Conservation (phyloP, 768 basidiomycete genomes). For the Mrakia hoshinonis region DNA sequence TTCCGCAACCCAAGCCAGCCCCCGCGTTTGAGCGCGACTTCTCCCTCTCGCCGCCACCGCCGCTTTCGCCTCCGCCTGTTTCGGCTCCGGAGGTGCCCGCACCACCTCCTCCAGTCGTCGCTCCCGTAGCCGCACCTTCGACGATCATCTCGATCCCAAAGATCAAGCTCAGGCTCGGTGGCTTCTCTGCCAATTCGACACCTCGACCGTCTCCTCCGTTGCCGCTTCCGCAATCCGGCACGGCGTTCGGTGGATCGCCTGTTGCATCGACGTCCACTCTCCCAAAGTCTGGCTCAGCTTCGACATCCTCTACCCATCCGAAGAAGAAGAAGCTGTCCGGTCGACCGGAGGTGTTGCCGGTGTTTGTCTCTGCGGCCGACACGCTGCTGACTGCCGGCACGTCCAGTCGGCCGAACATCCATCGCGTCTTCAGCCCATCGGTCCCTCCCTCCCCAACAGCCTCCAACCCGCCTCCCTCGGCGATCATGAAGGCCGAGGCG, state of each 20-base stretch:
- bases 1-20: neutral
- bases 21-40: neutral
- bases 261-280: neutral
- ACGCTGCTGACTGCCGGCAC: slow-evolving; percentile 26
- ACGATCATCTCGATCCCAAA: neutral
- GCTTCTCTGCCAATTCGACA: neutral
- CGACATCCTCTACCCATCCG: neutral
- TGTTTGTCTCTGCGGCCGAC: slow-evolving; percentile 3
- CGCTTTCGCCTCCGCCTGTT: neutral
- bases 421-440: slow-evolving; percentile 15
- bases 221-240: neutral
- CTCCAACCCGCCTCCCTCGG: neutral
- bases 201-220: neutral
- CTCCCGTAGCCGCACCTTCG: neutral
- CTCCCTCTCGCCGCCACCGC: slow-evolving; percentile 1
- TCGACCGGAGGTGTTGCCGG: neutral
- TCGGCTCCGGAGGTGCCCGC: too few species aligned
- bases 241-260: neutral
- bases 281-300: neutral
- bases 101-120: neutral
- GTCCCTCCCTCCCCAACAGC: neutral
- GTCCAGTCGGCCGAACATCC: slow-evolving; percentile 20
- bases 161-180: slow-evolving; percentile 4
- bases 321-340: slow-evolving; percentile 14
- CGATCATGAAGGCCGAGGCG: neutral